Percentiles rank a stretch among this genome's conserved stretches.
These are phyloP conservation scores for Pseudogymnoascus pannorum DNA, from an alignment of 2,329 filamentous ascomycete genomes.

Conservation along the genomic window DNA sequence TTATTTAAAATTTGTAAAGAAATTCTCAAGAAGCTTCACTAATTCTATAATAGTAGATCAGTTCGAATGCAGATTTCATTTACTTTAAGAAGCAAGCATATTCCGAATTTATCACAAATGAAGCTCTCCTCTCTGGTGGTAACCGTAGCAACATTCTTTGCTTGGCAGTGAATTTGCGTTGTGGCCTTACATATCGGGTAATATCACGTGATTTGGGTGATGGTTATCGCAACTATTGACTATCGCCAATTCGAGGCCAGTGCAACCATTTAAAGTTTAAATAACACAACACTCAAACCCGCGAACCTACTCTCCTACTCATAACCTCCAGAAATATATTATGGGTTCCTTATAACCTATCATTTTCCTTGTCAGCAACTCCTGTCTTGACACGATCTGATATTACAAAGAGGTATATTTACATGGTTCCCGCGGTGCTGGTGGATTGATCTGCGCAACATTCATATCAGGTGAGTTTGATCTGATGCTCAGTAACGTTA, in stretches of 20 bases:
- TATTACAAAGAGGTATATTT: neutral
- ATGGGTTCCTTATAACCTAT: neutral
- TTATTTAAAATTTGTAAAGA: neutral
- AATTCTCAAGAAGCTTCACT: too few relatives aligned
- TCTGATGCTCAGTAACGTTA: neutral
- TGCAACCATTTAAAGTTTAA: neutral
- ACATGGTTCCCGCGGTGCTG: neutral
- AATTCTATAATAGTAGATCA: too few relatives aligned
- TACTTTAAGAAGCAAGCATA: neutral
- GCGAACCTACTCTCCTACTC: neutral
- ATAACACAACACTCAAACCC: neutral
- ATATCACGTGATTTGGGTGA: neutral
- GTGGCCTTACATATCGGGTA: neutral
- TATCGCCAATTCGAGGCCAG: conserved; percentile 5
- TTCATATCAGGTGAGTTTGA: neutral
- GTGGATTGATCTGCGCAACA: neutral
- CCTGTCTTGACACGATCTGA: neutral
- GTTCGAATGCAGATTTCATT: neutral
- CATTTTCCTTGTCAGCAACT: neutral
- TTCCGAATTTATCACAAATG: neutral
- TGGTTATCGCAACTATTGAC: neutral
- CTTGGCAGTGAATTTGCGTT: neutral
- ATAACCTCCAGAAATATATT: neutral
- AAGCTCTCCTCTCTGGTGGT: neutral
- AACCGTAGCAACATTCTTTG: conserved; percentile 3